A percentile compares a stretch with the other conserved stretches of the same genome.
phyloP scores from a whole-genome alignment of 2,329 filamentous ascomycete genomes.

The Aspergillus udagawae region DNA sequence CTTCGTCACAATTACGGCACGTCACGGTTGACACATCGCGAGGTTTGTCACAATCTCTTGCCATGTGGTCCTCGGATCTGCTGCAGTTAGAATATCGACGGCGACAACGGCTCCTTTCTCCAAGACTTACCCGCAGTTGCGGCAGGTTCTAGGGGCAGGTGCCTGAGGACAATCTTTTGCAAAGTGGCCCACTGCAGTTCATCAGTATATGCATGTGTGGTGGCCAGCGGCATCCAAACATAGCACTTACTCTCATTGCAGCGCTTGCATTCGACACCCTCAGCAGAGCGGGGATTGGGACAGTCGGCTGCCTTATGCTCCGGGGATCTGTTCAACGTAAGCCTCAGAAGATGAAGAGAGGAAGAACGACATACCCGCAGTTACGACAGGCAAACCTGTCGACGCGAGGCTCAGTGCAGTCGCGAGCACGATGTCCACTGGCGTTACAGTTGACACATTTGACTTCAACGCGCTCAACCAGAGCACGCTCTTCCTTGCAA shows the following conservation, averaged over 20 bases:
- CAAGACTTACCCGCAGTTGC: slow-evolving; percentile 41
- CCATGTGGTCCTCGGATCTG: slow-evolving; percentile 40
- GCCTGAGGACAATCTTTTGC: slow-evolving; percentile 44
- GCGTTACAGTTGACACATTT: slow-evolving; percentile 49
- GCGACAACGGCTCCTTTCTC: background rate
- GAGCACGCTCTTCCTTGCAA: slow-evolving; percentile 47
- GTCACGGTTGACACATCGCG: slow-evolving; percentile 37
- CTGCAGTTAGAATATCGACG: slow-evolving; percentile 11
- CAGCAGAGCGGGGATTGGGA: slow-evolving; percentile 42
- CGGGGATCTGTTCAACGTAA: slow-evolving; percentile 25
- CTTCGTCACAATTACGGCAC: slow-evolving; percentile 45
- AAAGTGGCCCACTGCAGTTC: slow-evolving; percentile 39
- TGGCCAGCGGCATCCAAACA: background rate
- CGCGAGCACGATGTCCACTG: slow-evolving; percentile 47
- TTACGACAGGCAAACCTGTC: slow-evolving; percentile 48
- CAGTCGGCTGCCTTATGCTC: slow-evolving; percentile 50
- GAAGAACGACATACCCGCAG: slow-evolving; percentile 40
- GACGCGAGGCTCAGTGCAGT: slow-evolving; percentile 39
- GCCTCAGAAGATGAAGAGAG: background rate
- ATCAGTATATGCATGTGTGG: background rate
- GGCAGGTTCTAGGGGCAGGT: slow-evolving; percentile 35
- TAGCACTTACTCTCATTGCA: slow-evolving; percentile 37
- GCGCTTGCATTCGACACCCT: slow-evolving; percentile 43
- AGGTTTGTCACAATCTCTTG: slow-evolving; percentile 42
- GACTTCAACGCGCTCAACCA: slow-evolving; percentile 41